Base-by-base conservation (phyloP, 768 basidiomycete species). In the Leccinum variicolor region DNA sequence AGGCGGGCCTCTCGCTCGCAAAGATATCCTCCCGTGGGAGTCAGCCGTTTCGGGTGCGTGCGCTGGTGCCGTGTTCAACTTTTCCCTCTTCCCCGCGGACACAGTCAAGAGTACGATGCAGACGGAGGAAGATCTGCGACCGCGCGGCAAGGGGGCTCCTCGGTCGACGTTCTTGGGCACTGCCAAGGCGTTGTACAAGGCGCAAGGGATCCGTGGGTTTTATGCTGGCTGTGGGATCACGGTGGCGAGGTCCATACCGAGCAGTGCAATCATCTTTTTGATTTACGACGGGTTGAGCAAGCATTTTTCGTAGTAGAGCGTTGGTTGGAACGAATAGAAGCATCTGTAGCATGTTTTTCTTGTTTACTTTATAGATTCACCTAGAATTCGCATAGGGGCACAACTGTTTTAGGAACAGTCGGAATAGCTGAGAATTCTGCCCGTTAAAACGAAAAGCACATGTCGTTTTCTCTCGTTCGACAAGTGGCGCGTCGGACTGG, bases 201-300 rank as follows among this genome's bases (percentile, higher is more conserved):
- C 81, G 19, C 83, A 89, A 69, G 96, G 96, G 2, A 61, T 97
- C 7, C 79, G 79, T 48, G 96, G 95, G 3, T 71, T 97, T 64
- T 98, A 98, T 73, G 89, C 92, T 25, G 96, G 96, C 0, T 94
- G 91, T 68, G 94, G 94, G 11, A 85, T 98, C 69, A 98, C 95
- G 0, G 86, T 92, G 17, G 82, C 86, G 45, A 78, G 94, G 56
- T 85, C 89, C 7, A 85, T 94, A 54, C 94, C 94, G 9, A 93
- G 90, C 68, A 93, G 90, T 68, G 95, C 91, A 6, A 81, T 98
- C 55, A 94, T 98, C 54, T 98, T 98, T 70, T 75, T 92, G 63
- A 90, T 98, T 52, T 98, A 94, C 64, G 92, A 96, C 67, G 88
- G 85, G 31, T 75, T 96, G 64, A 81, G 74, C 62, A 75, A 72